phyloP scores from a whole-genome alignment of 1,284 basidiomycete species.

The Porodaedalea pini region DNA sequence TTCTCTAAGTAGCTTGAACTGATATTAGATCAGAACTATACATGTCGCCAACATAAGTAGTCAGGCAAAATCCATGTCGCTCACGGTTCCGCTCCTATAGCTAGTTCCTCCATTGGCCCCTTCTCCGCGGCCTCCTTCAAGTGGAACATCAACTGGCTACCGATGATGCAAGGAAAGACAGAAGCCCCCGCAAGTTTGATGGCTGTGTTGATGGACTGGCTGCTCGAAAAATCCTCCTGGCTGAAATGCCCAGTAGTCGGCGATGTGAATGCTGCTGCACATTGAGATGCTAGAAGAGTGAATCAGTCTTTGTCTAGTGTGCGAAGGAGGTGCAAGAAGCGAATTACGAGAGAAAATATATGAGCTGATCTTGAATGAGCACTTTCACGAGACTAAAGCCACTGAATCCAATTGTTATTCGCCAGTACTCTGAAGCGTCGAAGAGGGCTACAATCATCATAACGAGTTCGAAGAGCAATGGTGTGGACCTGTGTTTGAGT shows the following conservation, averaged over 20 bases:
- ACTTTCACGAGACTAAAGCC: neutral
- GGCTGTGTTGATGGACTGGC: neutral
- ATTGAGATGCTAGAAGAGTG: neutral
- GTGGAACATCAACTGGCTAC: neutral
- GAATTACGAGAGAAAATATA: neutral
- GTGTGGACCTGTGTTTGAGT: neutral
- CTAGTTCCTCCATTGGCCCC: too few relatives aligned
- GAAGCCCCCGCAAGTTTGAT: neutral
- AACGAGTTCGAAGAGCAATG: neutral
- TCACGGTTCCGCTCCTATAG: too few relatives aligned
- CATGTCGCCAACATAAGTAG: too few relatives aligned
- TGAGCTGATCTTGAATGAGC: neutral
- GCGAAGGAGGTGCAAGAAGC: too few relatives aligned
- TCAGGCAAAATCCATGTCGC: too few relatives aligned
- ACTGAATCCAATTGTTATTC: neutral
- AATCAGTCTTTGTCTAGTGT: neutral
- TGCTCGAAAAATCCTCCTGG: neutral
- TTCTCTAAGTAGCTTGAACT: too few relatives aligned
- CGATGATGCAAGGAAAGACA: neutral
- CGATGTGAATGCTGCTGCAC: neutral
- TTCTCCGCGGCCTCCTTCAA: neutral
- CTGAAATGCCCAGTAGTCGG: neutral
- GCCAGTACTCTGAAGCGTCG: neutral
- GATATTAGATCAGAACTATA: too few relatives aligned
- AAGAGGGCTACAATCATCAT: neutral